A percentile compares a stretch with the other conserved stretches of the same genome.
Evolutionary conservation across 768 basidiomycete genomes (phyloP).

Genomic region (Suillus subaureus): DNA sequence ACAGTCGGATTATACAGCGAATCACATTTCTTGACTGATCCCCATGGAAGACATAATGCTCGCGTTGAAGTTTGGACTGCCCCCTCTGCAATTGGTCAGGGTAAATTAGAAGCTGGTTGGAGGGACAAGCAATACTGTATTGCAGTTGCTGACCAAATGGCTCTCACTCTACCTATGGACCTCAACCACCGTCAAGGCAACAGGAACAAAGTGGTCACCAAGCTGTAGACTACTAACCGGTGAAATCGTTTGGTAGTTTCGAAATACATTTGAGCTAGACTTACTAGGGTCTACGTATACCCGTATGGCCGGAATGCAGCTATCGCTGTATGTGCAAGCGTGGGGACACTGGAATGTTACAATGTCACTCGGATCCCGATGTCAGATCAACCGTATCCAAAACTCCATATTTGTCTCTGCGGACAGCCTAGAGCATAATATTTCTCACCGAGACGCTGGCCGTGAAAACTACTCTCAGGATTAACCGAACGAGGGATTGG

Average conservation of each 20-base stretch:
- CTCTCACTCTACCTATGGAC: constrained; percentile 42
- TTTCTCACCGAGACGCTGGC: background rate
- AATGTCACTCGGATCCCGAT: background rate
- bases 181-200: constrained; percentile 28
- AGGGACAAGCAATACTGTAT: constrained; percentile 66
- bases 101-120: constrained; percentile 48
- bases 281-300: background rate
- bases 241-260: background rate
- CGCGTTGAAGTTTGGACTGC: constrained; percentile 71
- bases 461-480: background rate
- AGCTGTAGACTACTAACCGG: constrained; percentile 18
- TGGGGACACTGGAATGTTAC: background rate
- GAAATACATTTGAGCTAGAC: background rate
- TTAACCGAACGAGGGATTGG: background rate
- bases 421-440: background rate
- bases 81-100: constrained; percentile 55
- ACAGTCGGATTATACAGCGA: constrained; percentile 60
- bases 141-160: constrained; percentile 64
- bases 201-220: constrained; percentile 14
- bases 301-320: background rate
- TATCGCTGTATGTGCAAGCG: background rate
- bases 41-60: constrained; percentile 57
- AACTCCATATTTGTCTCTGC: background rate
- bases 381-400: background rate
- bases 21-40: constrained; percentile 54